These are phyloP conservation scores for Epithele typhae DNA, from an alignment of 768 basidiomycete genomes.

Conservation along the genomic window DNA sequence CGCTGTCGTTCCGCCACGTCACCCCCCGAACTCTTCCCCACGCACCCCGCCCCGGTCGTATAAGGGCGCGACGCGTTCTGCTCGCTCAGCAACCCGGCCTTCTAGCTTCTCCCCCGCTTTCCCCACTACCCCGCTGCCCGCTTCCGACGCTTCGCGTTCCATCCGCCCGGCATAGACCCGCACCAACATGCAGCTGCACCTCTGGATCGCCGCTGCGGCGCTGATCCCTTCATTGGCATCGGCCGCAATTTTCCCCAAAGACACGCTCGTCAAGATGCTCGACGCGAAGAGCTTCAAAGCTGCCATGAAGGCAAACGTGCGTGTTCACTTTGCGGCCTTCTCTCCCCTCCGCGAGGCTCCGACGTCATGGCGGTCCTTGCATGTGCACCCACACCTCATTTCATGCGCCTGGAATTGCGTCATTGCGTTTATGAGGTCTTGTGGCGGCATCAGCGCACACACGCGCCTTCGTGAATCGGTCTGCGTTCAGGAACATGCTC, in stretches of 20 bases:
- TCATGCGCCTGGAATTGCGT: no score
- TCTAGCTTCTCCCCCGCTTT: no score
- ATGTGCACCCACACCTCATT: background rate
- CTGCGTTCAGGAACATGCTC: no score
- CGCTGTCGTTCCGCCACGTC: conserved; percentile 22
- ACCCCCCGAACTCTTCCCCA: conserved; percentile 17
- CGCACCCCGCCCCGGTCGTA: conserved; percentile 12
- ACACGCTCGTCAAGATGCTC: conserved; percentile 61
- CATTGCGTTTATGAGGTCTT: no score
- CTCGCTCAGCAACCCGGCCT: no score
- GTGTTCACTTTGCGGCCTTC: no score
- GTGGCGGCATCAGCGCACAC: no score
- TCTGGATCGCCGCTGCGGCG: conserved; percentile 24
- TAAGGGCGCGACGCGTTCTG: conserved; percentile 14
- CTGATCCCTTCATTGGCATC: conserved; percentile 45
- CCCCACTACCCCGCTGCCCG: background rate
- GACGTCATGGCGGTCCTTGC: background rate
- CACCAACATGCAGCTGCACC: conserved; percentile 11
- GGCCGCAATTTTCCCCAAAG: conserved; percentile 42
- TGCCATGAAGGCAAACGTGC: conserved; percentile 71
- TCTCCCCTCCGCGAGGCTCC: background rate
- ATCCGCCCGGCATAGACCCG: background rate
- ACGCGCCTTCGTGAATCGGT: no score
- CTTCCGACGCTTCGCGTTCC: background rate
- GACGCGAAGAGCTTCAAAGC: conserved; percentile 67